phyloP scores from a whole-genome alignment of 2,329 filamentous ascomycete genomes.

The Verticillium longisporum region DNA sequence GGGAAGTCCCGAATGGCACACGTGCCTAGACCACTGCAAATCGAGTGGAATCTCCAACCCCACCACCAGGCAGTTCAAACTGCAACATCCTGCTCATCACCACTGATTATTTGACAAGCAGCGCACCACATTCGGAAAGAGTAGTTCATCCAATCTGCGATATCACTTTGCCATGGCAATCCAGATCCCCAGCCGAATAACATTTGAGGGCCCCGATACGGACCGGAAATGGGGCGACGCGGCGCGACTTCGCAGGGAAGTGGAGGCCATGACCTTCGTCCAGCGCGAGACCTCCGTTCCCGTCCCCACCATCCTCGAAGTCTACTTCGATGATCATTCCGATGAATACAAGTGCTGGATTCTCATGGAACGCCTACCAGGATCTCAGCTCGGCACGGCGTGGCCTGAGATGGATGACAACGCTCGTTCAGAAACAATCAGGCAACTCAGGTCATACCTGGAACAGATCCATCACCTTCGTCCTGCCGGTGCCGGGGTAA shows the following conservation, averaged over 20 bases:
- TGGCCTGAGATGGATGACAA: slow-evolving; percentile 8
- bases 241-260: slow-evolving; percentile 2
- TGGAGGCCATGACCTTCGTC: slow-evolving; percentile 10
- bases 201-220: background rate
- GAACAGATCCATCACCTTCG: slow-evolving; percentile 6
- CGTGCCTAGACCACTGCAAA: too few relatives aligned
- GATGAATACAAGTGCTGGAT: slow-evolving; percentile 7
- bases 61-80: too few relatives aligned
- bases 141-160: too few relatives aligned
- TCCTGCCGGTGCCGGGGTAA: background rate
- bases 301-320: slow-evolving; percentile 2
- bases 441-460: slow-evolving; percentile 5
- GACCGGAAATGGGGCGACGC: background rate
- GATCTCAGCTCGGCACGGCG: slow-evolving; percentile 7
- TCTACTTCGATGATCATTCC: slow-evolving; percentile 4
- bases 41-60: too few relatives aligned
- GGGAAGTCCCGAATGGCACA: too few relatives aligned
- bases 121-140: too few relatives aligned
- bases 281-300: slow-evolving; percentile 3
- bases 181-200: background rate
- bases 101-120: too few relatives aligned
- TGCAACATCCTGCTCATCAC: too few relatives aligned
- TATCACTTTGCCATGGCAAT: too few relatives aligned
- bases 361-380: slow-evolving; percentile 8
- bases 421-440: slow-evolving; percentile 4